These are phyloP conservation scores for Globisporangium cylindrosporum DNA, from an alignment of 352 stramenopile genomes.

Conservation along the genomic window DNA sequence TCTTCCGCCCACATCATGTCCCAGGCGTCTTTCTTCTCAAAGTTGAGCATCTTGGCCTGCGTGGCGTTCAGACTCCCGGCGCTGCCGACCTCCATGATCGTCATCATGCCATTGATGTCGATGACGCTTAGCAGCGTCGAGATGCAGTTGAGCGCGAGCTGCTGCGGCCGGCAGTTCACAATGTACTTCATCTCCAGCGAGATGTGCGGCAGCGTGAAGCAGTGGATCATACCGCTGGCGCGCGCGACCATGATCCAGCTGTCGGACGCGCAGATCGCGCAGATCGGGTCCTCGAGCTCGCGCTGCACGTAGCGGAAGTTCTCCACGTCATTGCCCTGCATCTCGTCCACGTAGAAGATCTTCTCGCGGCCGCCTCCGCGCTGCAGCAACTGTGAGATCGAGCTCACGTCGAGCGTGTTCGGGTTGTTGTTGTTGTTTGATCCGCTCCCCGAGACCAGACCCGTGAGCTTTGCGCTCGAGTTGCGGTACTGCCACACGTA, in stretches of 20 bases:
- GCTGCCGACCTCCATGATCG: slow-evolving; percentile 79
- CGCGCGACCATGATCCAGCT: slow-evolving; percentile 83
- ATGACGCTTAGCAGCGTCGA: slow-evolving; percentile 87
- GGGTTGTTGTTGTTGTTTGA: slow-evolving; percentile 19
- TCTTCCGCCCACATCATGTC: slow-evolving; percentile 91
- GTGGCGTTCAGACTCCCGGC: slow-evolving; percentile 57
- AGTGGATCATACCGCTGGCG: slow-evolving; percentile 79
- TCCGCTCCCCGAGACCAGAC: slow-evolving; percentile 36
- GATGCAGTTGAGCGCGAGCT: slow-evolving; percentile 88
- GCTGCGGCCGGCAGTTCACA: slow-evolving; percentile 74
- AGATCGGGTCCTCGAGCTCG: slow-evolving; percentile 84
- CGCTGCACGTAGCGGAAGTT: slow-evolving; percentile 67
- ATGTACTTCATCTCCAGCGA: slow-evolving; percentile 90
- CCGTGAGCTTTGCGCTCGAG: slow-evolving; percentile 71
- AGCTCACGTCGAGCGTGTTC: slow-evolving; percentile 45
- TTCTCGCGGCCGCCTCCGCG: slow-evolving; percentile 75
- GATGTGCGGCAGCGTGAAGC: slow-evolving; percentile 91
- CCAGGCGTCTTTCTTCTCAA: slow-evolving; percentile 90
- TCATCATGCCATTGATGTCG: slow-evolving; percentile 87
- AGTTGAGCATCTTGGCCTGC: slow-evolving; percentile 69
- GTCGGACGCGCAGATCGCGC: slow-evolving; percentile 81
- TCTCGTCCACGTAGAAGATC: slow-evolving; percentile 89
- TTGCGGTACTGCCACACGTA: slow-evolving; percentile 95
- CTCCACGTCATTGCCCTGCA: slow-evolving; percentile 68
- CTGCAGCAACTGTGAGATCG: slow-evolving; percentile 68